A percentile compares a stretch with the other conserved stretches of the same genome.
Evolutionary conservation across 805 yeast genomes (phyloP).

Genomic region (Saturnispora dispora): DNA sequence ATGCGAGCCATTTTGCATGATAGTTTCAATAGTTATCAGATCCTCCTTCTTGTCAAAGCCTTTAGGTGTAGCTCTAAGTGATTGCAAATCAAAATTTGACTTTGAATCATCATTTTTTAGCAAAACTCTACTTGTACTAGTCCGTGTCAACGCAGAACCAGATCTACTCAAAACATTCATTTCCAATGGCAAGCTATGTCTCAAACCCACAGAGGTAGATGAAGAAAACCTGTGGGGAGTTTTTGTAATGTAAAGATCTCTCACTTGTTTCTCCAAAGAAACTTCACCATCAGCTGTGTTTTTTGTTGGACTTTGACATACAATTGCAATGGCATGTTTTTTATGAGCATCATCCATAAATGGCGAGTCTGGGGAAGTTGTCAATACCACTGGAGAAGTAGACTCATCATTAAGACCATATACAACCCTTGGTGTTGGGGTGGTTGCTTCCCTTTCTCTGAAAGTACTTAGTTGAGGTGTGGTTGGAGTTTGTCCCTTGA

Average conservation of each 20-base stretch:
- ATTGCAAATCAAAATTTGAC: slow-evolving; percentile 24
- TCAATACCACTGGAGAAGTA: background rate
- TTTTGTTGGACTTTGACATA: slow-evolving; percentile 12
- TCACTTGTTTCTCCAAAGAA: slow-evolving; percentile 26
- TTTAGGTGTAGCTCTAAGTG: slow-evolving; percentile 24
- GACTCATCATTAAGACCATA: slow-evolving; percentile 26
- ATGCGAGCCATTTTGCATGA: slow-evolving; percentile 46
- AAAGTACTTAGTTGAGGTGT: slow-evolving; percentile 1
- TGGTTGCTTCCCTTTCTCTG: background rate
- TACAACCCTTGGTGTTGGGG: slow-evolving; percentile 10
- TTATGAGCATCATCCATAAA: slow-evolving; percentile 8
- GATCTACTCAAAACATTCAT: slow-evolving; percentile 11
- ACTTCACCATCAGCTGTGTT: slow-evolving; percentile 20
- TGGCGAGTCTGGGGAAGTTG: background rate
- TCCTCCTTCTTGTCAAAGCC: slow-evolving; percentile 11
- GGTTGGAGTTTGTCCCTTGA: slow-evolving; percentile 52
- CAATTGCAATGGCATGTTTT: slow-evolving; percentile 14
- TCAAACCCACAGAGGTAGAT: background rate
- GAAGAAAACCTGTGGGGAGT: slow-evolving; percentile 13
- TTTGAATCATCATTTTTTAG: slow-evolving; percentile 11
- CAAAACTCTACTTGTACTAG: slow-evolving; percentile 9
- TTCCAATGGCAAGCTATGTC: slow-evolving; percentile 8
- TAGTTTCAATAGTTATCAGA: slow-evolving; percentile 28
- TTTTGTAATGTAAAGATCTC: slow-evolving; percentile 26
- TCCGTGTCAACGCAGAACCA: slow-evolving; percentile 9